Evolutionary conservation across 2,329 filamentous ascomycete species (phyloP), one percentile per base, ranked within the genome.

Genomic region (Pseudovirgaria hyperparasitica): DNA sequence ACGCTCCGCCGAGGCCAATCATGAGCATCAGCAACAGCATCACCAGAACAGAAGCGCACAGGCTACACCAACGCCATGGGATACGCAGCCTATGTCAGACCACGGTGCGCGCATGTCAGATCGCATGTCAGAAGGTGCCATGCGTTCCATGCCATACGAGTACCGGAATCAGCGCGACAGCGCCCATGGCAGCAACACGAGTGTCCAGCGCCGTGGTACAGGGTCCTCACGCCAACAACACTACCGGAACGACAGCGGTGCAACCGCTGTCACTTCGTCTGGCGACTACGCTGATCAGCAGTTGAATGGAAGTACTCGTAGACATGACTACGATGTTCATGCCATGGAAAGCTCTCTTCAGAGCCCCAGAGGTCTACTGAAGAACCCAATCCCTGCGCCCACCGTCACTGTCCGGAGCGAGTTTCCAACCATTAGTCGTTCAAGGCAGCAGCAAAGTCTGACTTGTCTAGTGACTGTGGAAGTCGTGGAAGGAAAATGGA

Each of bases 401-500:
- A 80, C 73, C 1, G 85, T 98, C n/a, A 92, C 82, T 1, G 80
- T 98, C 25, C 81, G 87, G 32, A 96, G 87, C 48, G 90, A 98
- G 55, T 98, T 94, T 47, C 90, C 90, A 1, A 96, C 90, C 2
- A 70, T 98, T 44, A 94, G 69, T 53, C 72, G 84, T 37, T 94
- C 86, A 12, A 78, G 86, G 26, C 84, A 93, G 48, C 90, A 94
- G 52, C 90, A 98, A 52, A 90, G 82, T 8, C 63, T 98, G 37
- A 96, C 90, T 1, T 98, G 90, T 45, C 62, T 98, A 29, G 70
- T 98, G 26, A 96, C 90, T 0, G 75, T 98, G 24, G 90, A 98
- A 55, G 85, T 96, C 1, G 75, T 85, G 1, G 86, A 92, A 46
- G 82, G 76, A 40, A 92, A 90, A 52, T 96, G 86, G 90, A 71